Conservation (phyloP, 2,329 filamentous ascomycete genomes). For the Alternaria solani region DNA sequence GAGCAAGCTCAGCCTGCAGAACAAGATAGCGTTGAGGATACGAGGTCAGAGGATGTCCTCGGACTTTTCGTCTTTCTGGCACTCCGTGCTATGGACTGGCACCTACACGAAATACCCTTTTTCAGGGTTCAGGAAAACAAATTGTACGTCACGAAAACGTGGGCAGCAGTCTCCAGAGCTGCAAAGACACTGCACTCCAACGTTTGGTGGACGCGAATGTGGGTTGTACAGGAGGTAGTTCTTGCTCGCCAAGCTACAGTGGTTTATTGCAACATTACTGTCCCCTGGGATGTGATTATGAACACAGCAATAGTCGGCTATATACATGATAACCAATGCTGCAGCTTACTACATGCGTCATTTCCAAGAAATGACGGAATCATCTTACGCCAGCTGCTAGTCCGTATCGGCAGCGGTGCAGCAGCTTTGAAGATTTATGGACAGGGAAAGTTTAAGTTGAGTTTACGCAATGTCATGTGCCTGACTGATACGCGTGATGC, state of each 20-base stretch:
- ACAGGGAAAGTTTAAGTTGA: neutral
- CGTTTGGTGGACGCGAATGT: conserved; percentile 21
- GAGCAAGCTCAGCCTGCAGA: neutral
- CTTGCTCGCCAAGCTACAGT: conserved; percentile 20
- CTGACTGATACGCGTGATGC: conserved; percentile 3
- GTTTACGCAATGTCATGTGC: neutral
- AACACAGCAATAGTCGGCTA: neutral
- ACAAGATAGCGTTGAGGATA: neutral
- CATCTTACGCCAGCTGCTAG: neutral
- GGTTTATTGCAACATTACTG: conserved; percentile 11
- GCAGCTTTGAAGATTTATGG: neutral
- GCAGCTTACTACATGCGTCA: neutral
- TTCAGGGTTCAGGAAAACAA: neutral
- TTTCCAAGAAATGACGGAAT: neutral
- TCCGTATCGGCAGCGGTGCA: neutral
- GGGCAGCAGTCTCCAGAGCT: conserved; percentile 1
- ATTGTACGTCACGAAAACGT: neutral
- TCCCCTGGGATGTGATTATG: conserved; percentile 19
- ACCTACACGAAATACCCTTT: conserved; percentile 5
- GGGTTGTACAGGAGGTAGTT: conserved; percentile 26
- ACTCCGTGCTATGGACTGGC: conserved; percentile 1
- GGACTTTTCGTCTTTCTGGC: conserved; percentile 7
- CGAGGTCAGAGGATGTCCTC: conserved; percentile 1
- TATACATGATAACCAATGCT: neutral
- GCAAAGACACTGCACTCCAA: neutral